Percentiles rank a stretch among this genome's conserved stretches.
Conservation (phyloP, 2,329 filamentous ascomycete species). For the Diaporthe citri region DNA sequence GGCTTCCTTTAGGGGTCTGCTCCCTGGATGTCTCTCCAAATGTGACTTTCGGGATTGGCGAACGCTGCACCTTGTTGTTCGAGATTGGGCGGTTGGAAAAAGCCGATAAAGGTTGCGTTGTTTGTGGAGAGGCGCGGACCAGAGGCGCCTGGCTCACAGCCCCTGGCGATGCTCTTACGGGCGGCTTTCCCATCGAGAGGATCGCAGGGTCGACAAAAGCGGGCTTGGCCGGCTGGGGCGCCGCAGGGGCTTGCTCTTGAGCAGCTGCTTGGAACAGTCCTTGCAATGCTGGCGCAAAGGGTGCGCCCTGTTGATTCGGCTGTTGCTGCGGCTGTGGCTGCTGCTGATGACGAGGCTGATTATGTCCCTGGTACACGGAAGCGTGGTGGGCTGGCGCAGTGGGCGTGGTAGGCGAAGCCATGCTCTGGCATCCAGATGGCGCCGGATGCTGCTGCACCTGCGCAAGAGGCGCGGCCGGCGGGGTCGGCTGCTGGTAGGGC, state of each 20-base stretch:
- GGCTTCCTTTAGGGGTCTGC: slow-evolving; percentile 41
- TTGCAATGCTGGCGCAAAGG: slow-evolving; percentile 40
- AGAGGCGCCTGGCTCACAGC: slow-evolving; percentile 6
- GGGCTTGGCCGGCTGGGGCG: slow-evolving; percentile 49
- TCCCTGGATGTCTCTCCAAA: slow-evolving; percentile 34
- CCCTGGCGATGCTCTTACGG: slow-evolving; percentile 46
- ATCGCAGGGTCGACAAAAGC: slow-evolving; percentile 87
- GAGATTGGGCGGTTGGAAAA: slow-evolving; percentile 1
- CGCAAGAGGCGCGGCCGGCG: slow-evolving; percentile 27
- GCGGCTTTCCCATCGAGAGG: slow-evolving; percentile 71
- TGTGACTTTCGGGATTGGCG: slow-evolving; percentile 32
- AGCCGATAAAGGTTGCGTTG: slow-evolving; percentile 41
- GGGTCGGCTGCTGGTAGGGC: slow-evolving; percentile 29
- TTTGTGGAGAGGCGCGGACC: slow-evolving; percentile 42
- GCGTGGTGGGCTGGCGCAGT: slow-evolving; percentile 11
- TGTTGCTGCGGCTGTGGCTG: slow-evolving; percentile 13
- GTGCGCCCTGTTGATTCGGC: slow-evolving; percentile 31
- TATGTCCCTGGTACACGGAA: not conserved
- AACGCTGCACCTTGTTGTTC: slow-evolving; percentile 31
- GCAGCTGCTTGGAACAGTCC: slow-evolving; percentile 43
- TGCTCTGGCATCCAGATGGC: slow-evolving; percentile 9
- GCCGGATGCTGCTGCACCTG: slow-evolving; percentile 13
- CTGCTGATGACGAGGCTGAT: slow-evolving; percentile 9
- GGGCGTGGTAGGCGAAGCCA: slow-evolving; percentile 28
- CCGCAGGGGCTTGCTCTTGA: slow-evolving; percentile 44